These are phyloP conservation scores for Pseudopithomyces chartarum DNA, from an alignment of 2,329 filamentous ascomycete species.

Conservation along the genomic window DNA sequence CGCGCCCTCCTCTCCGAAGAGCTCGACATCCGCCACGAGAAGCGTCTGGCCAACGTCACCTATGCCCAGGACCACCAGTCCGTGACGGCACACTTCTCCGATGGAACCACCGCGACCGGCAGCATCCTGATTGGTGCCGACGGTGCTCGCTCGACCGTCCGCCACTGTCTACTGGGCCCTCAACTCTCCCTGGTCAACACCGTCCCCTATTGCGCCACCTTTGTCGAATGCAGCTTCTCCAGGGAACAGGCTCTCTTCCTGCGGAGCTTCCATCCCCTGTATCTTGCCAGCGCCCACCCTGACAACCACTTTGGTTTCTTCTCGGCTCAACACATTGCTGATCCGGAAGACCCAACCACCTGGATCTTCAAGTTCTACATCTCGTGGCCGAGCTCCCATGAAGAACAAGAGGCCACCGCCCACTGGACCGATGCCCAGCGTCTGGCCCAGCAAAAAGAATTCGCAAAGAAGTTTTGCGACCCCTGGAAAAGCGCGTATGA, in stretches of 20 bases:
- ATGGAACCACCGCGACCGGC: conserved; percentile 37
- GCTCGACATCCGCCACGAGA: conserved; percentile 45
- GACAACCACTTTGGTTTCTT: conserved; percentile 53
- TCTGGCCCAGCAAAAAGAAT: conserved; percentile 48
- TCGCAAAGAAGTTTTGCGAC: conserved; percentile 47
- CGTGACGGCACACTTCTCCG: conserved; percentile 43
- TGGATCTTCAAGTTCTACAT: conserved; percentile 58
- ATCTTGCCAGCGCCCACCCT: conserved; percentile 51
- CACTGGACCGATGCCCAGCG: conserved; percentile 43
- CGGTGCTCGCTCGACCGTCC: conserved; percentile 39
- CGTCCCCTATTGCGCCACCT: conserved; percentile 53
- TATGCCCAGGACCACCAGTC: conserved; percentile 36
- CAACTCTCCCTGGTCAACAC: conserved; percentile 37
- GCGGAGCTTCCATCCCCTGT: conserved; percentile 52
- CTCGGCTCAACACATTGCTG: conserved; percentile 49
- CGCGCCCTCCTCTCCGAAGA: conserved; percentile 33
- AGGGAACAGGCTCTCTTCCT: conserved; percentile 51
- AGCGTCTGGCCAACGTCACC: conserved; percentile 42
- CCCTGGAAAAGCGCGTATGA: conserved; percentile 50
- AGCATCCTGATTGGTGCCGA: conserved; percentile 45
- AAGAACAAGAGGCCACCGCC: conserved; percentile 49
- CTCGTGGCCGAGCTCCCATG: conserved; percentile 47
- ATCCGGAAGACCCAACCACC: conserved; percentile 44
- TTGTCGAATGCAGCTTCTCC: conserved; percentile 50
- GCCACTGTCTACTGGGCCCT: conserved; percentile 35